Evolutionary conservation across 345 rosid genomes (phyloP), one percentile per base, ranked within the genome.

Genomic region (Lenwebbia sp.): DNA sequence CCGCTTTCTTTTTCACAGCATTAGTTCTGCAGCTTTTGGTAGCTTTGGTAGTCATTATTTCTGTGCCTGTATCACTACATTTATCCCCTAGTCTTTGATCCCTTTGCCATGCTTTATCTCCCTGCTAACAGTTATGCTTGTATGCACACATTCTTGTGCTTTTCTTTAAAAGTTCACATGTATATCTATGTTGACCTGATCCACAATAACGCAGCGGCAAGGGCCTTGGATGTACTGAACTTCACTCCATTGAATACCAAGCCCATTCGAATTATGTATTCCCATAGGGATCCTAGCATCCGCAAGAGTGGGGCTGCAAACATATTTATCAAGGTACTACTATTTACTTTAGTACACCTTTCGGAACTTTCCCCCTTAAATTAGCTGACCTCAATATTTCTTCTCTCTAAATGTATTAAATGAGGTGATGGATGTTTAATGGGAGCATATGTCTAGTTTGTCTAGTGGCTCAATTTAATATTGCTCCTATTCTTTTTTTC

Each of bases 231-330:
- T 83, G 54, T 90, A 30, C 90, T 97, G 89, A 97, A 97, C 86
- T 97, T 96, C 87, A 89, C 96, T 86, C 90, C 93, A 44, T 88
- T 96, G 12, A 96, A 94, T 87, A 94, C 92, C 83, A 94, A 88
- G 89, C 89, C 95, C 54, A 94, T 97, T 41, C 92, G 99, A 49
- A 89, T 97, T 83, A 95, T 96, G 99, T 95, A 94, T 89, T 97
- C 99, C 41, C 99, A 94, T 86, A 95, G 99, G 70, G 98, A 97
- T 87, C 99, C 99, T 44, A 94, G 94, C 91, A 88, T 93, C 82
- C 97, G 98, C 70, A 97, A 92, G 89, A 96, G 98, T 90, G 99
- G 99, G 65, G 86, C 95, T 87, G 99, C 93, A n/a, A 97, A 97
- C 81, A 97, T 96, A 84, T 97, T 95, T 89, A 97, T 96, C 84